phyloP scores from a whole-genome alignment of 352 stramenopile species.

The Pythium brachiatum region DNA sequence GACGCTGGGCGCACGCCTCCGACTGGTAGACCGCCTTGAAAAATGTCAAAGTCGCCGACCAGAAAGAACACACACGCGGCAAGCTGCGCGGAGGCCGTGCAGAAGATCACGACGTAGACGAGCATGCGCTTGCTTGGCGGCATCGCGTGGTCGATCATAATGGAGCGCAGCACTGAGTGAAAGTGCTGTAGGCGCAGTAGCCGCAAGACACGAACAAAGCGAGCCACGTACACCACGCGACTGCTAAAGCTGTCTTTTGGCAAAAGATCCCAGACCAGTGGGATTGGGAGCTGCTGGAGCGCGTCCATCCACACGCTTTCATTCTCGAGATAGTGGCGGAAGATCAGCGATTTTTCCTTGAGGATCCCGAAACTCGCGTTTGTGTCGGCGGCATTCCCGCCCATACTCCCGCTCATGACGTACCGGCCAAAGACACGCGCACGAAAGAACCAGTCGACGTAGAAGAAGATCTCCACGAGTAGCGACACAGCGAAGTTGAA shows the following conservation, averaged over 20 bases:
- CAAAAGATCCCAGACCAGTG: conserved; percentile 60
- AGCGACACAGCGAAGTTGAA: conserved; percentile 33
- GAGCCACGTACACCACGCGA: conserved; percentile 23
- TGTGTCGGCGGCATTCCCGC: neutral
- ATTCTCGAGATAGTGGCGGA: conserved; percentile 40
- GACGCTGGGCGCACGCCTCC: conserved; percentile 29
- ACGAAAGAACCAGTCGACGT: conserved; percentile 44
- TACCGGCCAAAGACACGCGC: conserved; percentile 41
- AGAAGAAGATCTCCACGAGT: conserved; percentile 61
- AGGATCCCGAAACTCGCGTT: conserved; percentile 20
- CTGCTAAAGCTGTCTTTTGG: conserved; percentile 42
- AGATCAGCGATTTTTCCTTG: conserved; percentile 26
- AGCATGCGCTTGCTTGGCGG: conserved; percentile 40
- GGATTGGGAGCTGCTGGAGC: conserved; percentile 33
- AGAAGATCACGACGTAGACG: conserved; percentile 50
- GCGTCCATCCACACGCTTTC: conserved; percentile 38
- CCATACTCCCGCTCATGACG: conserved; percentile 4
- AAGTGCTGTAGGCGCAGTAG: conserved; percentile 48
- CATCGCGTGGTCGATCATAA: conserved; percentile 50
- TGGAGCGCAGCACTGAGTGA: conserved; percentile 31
- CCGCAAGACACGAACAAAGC: conserved; percentile 46
- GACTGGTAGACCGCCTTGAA: conserved; percentile 41
- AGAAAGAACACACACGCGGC: conserved; percentile 63
- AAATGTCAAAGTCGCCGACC: conserved; percentile 39
- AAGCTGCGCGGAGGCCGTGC: conserved; percentile 35